phyloP scores from a whole-genome alignment of 2,329 filamentous ascomycete genomes.

The Parastagonospora avenae region DNA sequence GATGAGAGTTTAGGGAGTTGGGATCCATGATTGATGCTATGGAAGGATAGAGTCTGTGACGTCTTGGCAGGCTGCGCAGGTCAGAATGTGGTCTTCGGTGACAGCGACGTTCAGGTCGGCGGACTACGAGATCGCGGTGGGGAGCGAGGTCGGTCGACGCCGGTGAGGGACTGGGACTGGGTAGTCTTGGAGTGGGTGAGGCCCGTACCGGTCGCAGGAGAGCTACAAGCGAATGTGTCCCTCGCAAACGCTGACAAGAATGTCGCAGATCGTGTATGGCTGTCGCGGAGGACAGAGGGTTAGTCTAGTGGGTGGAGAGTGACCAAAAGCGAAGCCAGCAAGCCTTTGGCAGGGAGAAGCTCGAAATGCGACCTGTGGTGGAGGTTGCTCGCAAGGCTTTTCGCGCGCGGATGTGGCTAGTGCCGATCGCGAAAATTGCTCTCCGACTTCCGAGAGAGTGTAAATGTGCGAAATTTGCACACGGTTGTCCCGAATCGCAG shows the following conservation, averaged over 20 bases:
- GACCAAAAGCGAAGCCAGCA: constrained; percentile 51
- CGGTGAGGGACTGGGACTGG: constrained; percentile 15
- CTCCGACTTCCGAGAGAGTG: constrained; percentile 36
- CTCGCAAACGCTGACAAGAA: constrained; percentile 62
- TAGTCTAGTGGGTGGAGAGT: constrained; percentile 29
- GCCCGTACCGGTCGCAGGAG: constrained; percentile 72
- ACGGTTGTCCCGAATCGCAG: constrained; percentile 25
- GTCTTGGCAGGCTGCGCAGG: constrained; percentile 43
- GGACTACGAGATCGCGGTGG: constrained; percentile 38
- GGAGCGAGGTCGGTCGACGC: constrained; percentile 42
- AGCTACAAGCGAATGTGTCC: constrained; percentile 99
- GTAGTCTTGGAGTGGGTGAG: constrained; percentile 24
- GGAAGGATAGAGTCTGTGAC: constrained; percentile 29
- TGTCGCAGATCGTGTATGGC: constrained; percentile 32
- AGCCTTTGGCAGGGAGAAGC: constrained; percentile 44
- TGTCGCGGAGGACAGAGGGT: constrained; percentile 32
- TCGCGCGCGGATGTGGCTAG: constrained; percentile 36
- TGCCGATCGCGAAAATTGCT: constrained; percentile 33
- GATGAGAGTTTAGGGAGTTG: constrained; percentile 81
- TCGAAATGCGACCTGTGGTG: constrained; percentile 26
- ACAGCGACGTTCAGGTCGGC: constrained; percentile 34
- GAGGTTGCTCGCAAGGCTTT: constrained; percentile 37
- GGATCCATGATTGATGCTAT: constrained; percentile 70
- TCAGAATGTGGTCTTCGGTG: constrained; percentile 38
- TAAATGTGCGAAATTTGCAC: constrained; percentile 34